These are phyloP conservation scores for Bretschneidera sinensis DNA, from an alignment of 345 rosid genomes.

Conservation along the genomic window DNA sequence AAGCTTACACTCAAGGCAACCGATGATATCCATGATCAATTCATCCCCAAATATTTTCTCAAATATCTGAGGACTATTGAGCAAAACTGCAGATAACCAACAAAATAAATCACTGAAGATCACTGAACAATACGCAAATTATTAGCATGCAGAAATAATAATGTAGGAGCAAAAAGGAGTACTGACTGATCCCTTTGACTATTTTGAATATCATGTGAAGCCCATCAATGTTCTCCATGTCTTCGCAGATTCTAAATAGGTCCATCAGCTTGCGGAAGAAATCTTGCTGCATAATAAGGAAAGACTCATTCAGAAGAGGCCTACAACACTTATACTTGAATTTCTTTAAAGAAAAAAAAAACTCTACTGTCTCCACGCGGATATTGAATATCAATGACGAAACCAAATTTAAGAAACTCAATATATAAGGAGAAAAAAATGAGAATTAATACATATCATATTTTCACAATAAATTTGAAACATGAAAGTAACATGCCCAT, in stretches of 20 bases:
- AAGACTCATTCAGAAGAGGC: slow-evolving; percentile 17
- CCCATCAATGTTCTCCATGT: slow-evolving; percentile 48
- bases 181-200: slow-evolving; percentile 78
- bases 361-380: background rate
- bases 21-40: slow-evolving; percentile 77
- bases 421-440: background rate
- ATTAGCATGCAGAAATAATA: slow-evolving; percentile 14
- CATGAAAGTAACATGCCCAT: background rate
- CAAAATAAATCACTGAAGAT: slow-evolving; percentile 14
- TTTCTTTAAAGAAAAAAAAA: no score
- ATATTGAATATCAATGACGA: background rate
- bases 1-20: slow-evolving; percentile 90
- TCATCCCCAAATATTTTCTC: slow-evolving; percentile 82
- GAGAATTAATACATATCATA: no score
- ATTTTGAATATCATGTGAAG: slow-evolving; percentile 83
- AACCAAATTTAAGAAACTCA: background rate
- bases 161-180: slow-evolving; percentile 16
- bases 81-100: slow-evolving; percentile 57
- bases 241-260: slow-evolving; percentile 68
- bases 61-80: slow-evolving; percentile 72
- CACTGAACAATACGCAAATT: slow-evolving; percentile 12
- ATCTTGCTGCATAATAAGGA: slow-evolving; percentile 56
- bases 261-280: slow-evolving; percentile 76
- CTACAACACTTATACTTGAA: slow-evolving; percentile 6
- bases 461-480: no score